Evolutionary conservation across 2,329 filamentous ascomycete species (phyloP).

Genomic region (Penicillium polonicum): DNA sequence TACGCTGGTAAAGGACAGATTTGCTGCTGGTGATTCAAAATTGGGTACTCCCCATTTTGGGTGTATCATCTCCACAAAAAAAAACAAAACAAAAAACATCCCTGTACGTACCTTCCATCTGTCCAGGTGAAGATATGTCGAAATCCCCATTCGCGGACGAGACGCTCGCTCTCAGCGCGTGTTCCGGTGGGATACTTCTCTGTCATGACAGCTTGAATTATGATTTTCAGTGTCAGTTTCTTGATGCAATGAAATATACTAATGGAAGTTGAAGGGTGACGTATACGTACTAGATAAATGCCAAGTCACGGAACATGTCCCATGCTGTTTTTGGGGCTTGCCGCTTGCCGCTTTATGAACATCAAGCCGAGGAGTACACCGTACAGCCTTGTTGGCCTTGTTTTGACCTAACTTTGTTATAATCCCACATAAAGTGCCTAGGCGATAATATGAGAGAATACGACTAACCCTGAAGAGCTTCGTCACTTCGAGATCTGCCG

Average conservation of each 20-base stretch:
- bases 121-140: conserved; percentile 61
- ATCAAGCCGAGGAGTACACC: not conserved
- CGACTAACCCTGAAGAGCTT: not conserved
- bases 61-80: too few relatives aligned
- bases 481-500: not conserved
- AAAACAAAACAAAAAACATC: too few relatives aligned
- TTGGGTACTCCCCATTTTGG: not conserved
- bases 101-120: conserved; percentile 51
- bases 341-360: not conserved
- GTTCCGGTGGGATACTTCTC: conserved; percentile 35
- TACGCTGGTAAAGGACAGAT: not conserved
- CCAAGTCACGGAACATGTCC: not conserved
- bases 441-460: too few relatives aligned
- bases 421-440: too few relatives aligned
- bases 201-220: conserved; percentile 17
- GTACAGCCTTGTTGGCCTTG: too few relatives aligned
- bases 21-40: not conserved
- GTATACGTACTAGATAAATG: not conserved
- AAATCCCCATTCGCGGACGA: conserved; percentile 61
- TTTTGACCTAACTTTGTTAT: too few relatives aligned
- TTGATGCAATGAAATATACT: not conserved
- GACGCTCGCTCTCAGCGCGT: conserved; percentile 50
- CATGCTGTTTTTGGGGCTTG: not conserved
- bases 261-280: not conserved
- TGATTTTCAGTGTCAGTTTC: too few relatives aligned